phyloP scores from a whole-genome alignment of 2,329 filamentous ascomycete genomes.

The Xylaria sp. region DNA sequence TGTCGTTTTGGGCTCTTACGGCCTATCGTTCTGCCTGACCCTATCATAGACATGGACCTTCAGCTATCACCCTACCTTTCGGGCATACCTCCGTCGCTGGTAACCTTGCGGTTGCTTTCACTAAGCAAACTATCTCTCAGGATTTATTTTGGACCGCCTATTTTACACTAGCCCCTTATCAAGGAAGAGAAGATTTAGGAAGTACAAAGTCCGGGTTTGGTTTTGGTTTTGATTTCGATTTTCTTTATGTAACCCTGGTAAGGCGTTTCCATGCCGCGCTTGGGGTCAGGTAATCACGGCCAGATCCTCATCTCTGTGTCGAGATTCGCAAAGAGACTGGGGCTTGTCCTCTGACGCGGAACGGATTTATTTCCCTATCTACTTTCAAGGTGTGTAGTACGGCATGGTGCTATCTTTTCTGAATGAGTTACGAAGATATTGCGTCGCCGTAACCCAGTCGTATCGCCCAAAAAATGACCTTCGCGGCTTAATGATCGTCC shows the following conservation, averaged over 20 bases:
- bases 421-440: constrained; percentile 37
- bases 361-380: neutral
- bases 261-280: neutral
- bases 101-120: neutral
- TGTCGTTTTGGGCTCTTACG: neutral
- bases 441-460: constrained; percentile 23
- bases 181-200: neutral
- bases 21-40: neutral
- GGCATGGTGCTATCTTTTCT: constrained; percentile 37
- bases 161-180: neutral
- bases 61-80: neutral
- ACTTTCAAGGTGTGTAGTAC: constrained; percentile 39
- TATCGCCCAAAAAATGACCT: constrained; percentile 16
- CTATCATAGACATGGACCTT: neutral
- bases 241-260: neutral
- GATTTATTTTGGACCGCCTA: neutral
- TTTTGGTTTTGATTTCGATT: neutral
- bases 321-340: constrained; percentile 5
- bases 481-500: constrained; percentile 10
- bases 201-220: neutral
- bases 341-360: neutral
- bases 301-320: neutral
- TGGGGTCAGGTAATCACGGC: neutral
- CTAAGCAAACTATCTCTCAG: neutral
- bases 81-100: neutral